Conservation (phyloP, 1,284 basidiomycete genomes). For the Sparassis latifolia region DNA sequence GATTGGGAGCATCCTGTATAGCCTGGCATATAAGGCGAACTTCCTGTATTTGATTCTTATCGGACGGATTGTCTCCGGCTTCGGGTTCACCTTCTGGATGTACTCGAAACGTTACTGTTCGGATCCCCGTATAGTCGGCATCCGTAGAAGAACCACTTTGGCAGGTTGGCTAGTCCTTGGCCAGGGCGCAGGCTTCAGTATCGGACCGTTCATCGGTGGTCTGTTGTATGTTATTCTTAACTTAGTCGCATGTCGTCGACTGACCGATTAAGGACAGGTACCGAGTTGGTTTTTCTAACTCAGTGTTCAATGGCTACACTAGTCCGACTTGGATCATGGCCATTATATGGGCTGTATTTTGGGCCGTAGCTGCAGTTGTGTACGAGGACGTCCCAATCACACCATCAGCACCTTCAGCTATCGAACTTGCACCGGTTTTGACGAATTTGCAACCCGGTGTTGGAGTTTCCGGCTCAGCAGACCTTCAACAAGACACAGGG, state of each 20-base stretch:
- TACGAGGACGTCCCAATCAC: conserved; percentile 45
- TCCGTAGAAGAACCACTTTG: conserved; percentile 56
- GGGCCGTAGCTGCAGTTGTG: conserved; percentile 33
- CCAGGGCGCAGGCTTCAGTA: conserved; percentile 57
- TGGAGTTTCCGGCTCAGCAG: too few relatives aligned
- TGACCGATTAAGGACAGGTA: conserved; percentile 13
- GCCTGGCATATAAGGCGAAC: conserved; percentile 37
- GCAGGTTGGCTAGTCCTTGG: conserved; percentile 59
- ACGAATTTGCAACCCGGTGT: not conserved
- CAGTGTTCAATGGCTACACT: conserved; percentile 55
- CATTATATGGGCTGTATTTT: conserved; percentile 45
- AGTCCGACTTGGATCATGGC: conserved; percentile 67
- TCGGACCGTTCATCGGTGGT: conserved; percentile 63
- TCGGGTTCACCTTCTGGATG: conserved; percentile 40
- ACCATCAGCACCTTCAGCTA: conserved; percentile 1
- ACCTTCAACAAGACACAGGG: too few relatives aligned
- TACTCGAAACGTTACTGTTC: conserved; percentile 59
- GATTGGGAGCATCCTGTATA: conserved; percentile 39
- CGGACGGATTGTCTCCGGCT: conserved; percentile 41
- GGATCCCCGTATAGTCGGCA: conserved; percentile 59
- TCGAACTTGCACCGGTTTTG: conserved; percentile 7
- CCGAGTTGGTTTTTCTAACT: conserved; percentile 24
- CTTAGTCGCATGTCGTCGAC: not conserved
- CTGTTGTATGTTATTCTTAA: conserved; percentile 28
- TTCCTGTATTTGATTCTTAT: conserved; percentile 45